A percentile compares a stretch with the other conserved stretches of the same genome.
Conservation (phyloP, 176 grass and related monocot genomes). For the Oryza glaberrima region DNA sequence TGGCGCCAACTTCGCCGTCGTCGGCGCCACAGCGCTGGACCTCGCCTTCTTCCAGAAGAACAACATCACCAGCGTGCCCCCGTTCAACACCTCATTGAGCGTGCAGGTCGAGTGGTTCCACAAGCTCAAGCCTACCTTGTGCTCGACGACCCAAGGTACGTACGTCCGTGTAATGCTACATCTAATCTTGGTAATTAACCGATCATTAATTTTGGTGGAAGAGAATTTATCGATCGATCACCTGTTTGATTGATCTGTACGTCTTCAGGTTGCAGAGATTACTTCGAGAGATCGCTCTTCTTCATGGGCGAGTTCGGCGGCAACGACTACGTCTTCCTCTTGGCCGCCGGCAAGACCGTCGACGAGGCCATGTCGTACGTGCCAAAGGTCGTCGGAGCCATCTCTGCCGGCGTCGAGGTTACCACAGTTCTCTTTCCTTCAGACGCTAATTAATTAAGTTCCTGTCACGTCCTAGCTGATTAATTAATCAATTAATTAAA, state of each 20-base stretch:
- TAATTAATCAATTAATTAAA: not conserved
- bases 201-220: not conserved
- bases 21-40: slow-evolving; percentile 38
- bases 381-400: not conserved
- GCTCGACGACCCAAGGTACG: slow-evolving; percentile 35
- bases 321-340: slow-evolving; percentile 32
- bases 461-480: not conserved
- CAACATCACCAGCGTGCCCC: slow-evolving; percentile 25
- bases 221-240: not conserved
- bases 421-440: not conserved
- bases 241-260: not conserved
- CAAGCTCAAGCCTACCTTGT: slow-evolving; percentile 45
- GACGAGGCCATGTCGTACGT: not conserved
- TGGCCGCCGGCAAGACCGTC: slow-evolving; percentile 20
- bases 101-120: slow-evolving; percentile 56
- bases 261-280: slow-evolving; percentile 23
- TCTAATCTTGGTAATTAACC: no score
- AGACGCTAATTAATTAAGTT: no score
- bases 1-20: slow-evolving; percentile 49
- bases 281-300: slow-evolving; percentile 38
- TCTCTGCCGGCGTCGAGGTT: slow-evolving; percentile 20
- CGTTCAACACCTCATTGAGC: slow-evolving; percentile 44
- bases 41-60: slow-evolving; percentile 24
- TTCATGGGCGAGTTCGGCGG: slow-evolving; percentile 37
- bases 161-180: not conserved